Conservation (phyloP, 2,329 filamentous ascomycete species). For the Gnomoniopsis smithogilvyi region DNA sequence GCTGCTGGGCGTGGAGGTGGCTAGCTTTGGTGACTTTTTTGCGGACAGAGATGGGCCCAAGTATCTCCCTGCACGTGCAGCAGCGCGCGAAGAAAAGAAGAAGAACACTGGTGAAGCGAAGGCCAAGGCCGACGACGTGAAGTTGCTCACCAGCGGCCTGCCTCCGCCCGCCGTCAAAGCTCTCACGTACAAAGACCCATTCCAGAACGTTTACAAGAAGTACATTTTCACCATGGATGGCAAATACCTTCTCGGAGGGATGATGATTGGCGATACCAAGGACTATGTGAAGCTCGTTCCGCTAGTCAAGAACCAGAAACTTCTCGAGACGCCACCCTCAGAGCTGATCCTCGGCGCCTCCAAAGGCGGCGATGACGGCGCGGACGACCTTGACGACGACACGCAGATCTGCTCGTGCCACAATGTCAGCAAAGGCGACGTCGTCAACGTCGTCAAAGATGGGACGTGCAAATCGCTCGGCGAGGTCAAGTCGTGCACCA, state of each 20-base stretch:
- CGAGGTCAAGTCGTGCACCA: constrained; percentile 85
- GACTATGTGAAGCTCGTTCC: constrained; percentile 89
- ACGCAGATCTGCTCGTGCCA: constrained; percentile 91
- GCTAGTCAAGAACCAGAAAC: constrained; percentile 80
- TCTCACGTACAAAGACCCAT: constrained; percentile 84
- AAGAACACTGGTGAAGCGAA: constrained; percentile 31
- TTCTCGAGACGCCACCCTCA: constrained; percentile 72
- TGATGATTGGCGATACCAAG: constrained; percentile 93
- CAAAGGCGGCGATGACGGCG: constrained; percentile 70
- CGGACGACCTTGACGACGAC: constrained; percentile 76
- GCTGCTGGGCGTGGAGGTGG: constrained; percentile 84
- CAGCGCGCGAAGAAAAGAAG: constrained; percentile 38
- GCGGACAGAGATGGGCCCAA: constrained; percentile 81
- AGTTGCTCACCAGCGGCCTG: constrained; percentile 51
- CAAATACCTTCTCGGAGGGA: constrained; percentile 87
- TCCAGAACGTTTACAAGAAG: constrained; percentile 87
- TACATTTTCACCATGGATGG: constrained; percentile 88
- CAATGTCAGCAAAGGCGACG: constrained; percentile 83
- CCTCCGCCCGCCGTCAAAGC: constrained; percentile 69
- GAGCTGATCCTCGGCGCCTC: constrained; percentile 80
- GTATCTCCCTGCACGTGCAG: constrained; percentile 57
- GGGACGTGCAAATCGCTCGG: constrained; percentile 78
- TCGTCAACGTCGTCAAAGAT: constrained; percentile 69
- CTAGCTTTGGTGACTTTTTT: constrained; percentile 92
- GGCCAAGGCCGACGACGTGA: constrained; percentile 36